A percentile compares a stretch with the other conserved stretches of the same genome.
Evolutionary conservation across 2,329 filamentous ascomycete genomes (phyloP).

Genomic region (Colletotrichum eremochloae): DNA sequence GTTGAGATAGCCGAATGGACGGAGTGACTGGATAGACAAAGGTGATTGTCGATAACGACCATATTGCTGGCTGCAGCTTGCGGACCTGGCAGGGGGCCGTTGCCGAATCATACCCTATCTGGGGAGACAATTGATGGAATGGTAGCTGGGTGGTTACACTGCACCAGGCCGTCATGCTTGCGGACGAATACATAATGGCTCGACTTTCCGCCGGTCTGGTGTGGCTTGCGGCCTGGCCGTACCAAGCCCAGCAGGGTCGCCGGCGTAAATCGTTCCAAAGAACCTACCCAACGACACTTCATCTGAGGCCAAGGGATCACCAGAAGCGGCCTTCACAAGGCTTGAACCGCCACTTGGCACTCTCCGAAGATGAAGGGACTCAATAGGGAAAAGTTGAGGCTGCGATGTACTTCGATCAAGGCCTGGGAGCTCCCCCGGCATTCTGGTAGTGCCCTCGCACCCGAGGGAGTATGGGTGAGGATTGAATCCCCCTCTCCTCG

Average conservation of each 20-base stretch:
- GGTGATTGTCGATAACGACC: slow-evolving; percentile 11
- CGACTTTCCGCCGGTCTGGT: neutral
- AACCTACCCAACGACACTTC: neutral
- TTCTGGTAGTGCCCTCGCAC: slow-evolving; percentile 60
- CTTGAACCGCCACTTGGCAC: neutral
- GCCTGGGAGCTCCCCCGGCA: slow-evolving; percentile 64
- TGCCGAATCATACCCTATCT: neutral
- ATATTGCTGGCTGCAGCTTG: neutral
- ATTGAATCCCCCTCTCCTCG: neutral
- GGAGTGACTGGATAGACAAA: neutral
- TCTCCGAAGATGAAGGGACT: slow-evolving; percentile 44
- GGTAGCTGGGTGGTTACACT: slow-evolving; percentile 25
- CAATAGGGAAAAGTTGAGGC: slow-evolving; percentile 49
- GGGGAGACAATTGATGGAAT: neutral
- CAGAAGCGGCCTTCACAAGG: neutral
- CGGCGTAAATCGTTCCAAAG: neutral
- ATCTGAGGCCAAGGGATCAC: neutral
- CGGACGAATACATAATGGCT: slow-evolving; percentile 39
- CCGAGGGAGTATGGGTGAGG: slow-evolving; percentile 57
- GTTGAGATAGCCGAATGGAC: neutral
- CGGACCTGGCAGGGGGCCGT: slow-evolving; percentile 18
- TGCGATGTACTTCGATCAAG: slow-evolving; percentile 55
- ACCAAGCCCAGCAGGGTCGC: slow-evolving; percentile 9
- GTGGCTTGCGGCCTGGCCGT: neutral
- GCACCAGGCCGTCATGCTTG: slow-evolving; percentile 8